Evolutionary conservation across 805 yeast species (phyloP).

Genomic region (Saccharomycopsis fermentans): DNA sequence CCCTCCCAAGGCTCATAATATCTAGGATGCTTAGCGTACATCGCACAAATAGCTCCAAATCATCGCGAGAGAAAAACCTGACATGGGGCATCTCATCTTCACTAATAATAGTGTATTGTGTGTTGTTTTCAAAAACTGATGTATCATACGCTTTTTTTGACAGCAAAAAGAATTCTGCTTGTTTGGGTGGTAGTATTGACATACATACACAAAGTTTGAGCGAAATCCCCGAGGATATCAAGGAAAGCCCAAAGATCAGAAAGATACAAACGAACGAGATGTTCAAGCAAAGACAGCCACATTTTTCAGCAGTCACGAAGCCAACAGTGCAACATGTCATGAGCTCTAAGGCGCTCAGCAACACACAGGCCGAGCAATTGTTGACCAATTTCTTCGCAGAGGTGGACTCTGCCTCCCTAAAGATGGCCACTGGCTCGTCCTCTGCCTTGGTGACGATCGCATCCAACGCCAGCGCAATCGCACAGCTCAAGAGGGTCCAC

Average conservation of each 20-base stretch:
- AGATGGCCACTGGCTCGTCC: conserved; percentile 18
- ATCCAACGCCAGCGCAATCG: conserved; percentile 31
- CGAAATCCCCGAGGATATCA: too few species aligned
- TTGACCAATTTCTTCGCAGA: conserved; percentile 26
- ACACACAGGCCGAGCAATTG: conserved; percentile 14
- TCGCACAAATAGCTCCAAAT: too few species aligned
- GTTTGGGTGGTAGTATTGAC: neutral
- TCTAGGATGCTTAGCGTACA: too few species aligned
- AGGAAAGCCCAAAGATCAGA: too few species aligned
- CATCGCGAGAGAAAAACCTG: too few species aligned
- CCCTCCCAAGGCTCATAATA: too few species aligned
- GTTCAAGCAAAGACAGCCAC: conserved; percentile 32
- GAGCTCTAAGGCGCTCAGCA: neutral
- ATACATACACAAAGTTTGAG: too few species aligned
- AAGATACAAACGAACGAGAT: too few species aligned
- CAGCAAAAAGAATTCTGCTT: neutral
- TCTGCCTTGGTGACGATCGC: conserved; percentile 24
- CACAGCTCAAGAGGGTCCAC: conserved; percentile 65
- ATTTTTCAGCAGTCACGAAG: conserved; percentile 36
- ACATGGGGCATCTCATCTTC: too few species aligned
- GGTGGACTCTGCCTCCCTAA: conserved; percentile 39
- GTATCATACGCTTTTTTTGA: neutral
- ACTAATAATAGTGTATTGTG: neutral
- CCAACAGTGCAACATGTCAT: conserved; percentile 34
- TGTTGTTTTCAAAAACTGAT: neutral